Evolutionary conservation across 257 asterid species (phyloP).

Genomic region (Solanum sitiens): DNA sequence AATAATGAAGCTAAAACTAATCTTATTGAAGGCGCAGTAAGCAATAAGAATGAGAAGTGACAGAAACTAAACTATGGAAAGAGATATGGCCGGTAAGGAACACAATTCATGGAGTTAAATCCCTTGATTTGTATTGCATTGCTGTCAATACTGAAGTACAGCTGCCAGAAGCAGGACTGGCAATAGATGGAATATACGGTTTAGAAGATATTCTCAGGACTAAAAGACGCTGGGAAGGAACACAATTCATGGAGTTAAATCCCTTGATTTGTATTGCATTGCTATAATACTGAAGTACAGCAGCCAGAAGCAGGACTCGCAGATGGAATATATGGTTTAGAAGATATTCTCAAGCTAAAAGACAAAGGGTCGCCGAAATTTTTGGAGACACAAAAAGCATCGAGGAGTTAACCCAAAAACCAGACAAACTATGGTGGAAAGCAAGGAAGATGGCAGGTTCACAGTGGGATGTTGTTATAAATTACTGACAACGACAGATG

Average conservation of each 20-base stretch:
- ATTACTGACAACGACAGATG: neutral
- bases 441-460: neutral
- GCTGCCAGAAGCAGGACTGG: neutral
- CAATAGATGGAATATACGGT: neutral
- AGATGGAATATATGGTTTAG: neutral
- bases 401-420: neutral
- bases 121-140: neutral
- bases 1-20: neutral
- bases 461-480: neutral
- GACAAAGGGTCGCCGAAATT: neutral
- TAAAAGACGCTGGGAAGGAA: neutral
- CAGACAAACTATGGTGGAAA: neutral
- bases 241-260: neutral
- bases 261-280: neutral
- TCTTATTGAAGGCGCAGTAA: neutral
- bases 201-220: neutral
- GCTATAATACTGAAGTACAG: neutral
- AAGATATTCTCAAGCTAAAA: neutral
- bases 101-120: neutral
- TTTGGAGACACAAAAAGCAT: neutral
- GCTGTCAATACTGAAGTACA: neutral
- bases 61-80: neutral
- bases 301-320: neutral
- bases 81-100: neutral
- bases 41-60: neutral